Base-by-base conservation (phyloP, 1,284 basidiomycete species). In the Inonotus obliquus region DNA sequence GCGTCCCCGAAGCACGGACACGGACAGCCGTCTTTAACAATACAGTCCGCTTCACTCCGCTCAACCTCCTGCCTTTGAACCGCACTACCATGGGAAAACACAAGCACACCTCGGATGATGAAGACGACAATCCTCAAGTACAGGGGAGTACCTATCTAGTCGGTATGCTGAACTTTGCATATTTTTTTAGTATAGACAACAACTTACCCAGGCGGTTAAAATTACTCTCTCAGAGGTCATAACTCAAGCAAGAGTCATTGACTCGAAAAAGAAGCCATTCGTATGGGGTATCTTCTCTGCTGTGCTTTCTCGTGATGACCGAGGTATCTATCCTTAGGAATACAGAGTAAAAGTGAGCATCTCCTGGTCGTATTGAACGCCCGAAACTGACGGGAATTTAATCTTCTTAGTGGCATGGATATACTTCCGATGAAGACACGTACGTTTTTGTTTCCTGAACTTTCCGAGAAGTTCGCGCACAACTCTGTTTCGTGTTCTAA, bases 281-380 rank as follows among this genome's bases (percentile, higher is more conserved):
- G 41, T 73, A 76, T 1, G 69, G 72, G 19, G 69, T 74, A 66
- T 77, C 77, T 75, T 76, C 72, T 82, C 76, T 63, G 52, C 41
- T 58, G 48, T 57, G 47, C 4, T 6, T 13, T 17, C 41, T 10
- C 44, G 39, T 25, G 41, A 29, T 55, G 37, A 54, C 59, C 37
- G 35, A 52, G 0, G 21, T 44, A 44, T 66, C 49, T 23, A 60
- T 23, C 60, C 48, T 48, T 54, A 87, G 85, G 80, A 86, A 72
- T 87, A 86, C 65, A 69, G 67, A 57, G 84, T 87, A 39, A 86
- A 86, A 77, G 85, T 85, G 54, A 29, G 62, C 41, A 19, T 7
- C 17, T 10, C 4, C 41, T 44, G 49, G 25, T 21, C 32, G 7
- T 45, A 25, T 27, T n/a, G n/a, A n/a, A n/a, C n/a, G n/a, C n/a